Percentiles rank a stretch among this genome's conserved stretches.
phyloP scores from a whole-genome alignment of 1,284 basidiomycete species.

The Athelia sp. region DNA sequence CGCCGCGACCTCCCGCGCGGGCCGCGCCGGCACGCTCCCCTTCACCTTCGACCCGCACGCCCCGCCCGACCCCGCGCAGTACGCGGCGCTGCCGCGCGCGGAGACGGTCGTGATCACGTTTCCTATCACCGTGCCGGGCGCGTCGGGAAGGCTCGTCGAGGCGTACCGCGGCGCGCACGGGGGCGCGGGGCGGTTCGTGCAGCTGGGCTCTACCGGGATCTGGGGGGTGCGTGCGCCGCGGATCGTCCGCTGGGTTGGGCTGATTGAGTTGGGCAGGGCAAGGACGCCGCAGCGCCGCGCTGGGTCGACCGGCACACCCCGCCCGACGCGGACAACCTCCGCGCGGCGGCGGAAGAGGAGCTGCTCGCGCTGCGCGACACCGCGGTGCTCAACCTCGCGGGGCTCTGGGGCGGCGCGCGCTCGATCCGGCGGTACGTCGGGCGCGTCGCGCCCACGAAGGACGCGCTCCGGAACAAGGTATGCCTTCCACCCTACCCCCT shows the following conservation, averaged over 20 bases:
- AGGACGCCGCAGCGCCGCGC: conserved; percentile 10
- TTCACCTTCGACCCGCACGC: conserved; percentile 46
- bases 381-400: conserved; percentile 57
- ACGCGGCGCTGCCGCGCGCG: conserved; percentile 46
- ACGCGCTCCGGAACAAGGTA: conserved; percentile 45
- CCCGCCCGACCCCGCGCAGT: conserved; percentile 35
- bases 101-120: conserved; percentile 60
- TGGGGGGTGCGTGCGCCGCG: conserved; percentile 45
- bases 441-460: conserved; percentile 50
- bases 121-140: conserved; percentile 44
- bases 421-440: conserved; percentile 45
- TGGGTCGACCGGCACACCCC: conserved; percentile 54
- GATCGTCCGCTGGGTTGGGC: no score
- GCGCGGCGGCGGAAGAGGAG: conserved; percentile 49
- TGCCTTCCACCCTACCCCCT: no score
- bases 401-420: conserved; percentile 56
- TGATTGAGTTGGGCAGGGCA: no score
- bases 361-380: conserved; percentile 36
- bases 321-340: conserved; percentile 36
- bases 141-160: conserved; percentile 30
- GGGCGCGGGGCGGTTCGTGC: conserved; percentile 38
- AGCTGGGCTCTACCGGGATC: conserved; percentile 59
- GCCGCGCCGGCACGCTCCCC: conserved; percentile 36
- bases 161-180: conserved; percentile 29
- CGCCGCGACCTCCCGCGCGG: conserved; percentile 53